Conservation (phyloP, 495 filamentous ascomycete genomes). For the Penicillium goetzii region DNA sequence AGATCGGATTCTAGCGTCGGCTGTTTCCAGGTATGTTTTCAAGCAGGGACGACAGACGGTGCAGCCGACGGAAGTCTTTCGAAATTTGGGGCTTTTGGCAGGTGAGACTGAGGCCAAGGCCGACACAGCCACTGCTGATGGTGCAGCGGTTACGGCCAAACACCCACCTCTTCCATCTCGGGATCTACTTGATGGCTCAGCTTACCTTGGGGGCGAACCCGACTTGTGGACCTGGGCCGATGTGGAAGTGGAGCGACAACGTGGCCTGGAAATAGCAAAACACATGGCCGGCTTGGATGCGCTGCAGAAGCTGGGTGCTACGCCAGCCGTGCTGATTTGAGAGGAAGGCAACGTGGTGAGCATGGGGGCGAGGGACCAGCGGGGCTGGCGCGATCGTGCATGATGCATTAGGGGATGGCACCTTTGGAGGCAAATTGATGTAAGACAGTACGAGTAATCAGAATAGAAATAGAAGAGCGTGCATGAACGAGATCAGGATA, state of each 20-base stretch:
- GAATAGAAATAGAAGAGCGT: no score
- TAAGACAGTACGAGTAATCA: no score
- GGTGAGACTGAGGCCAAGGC: neutral
- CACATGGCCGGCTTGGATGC: constrained; percentile 1
- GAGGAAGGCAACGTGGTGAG: no score
- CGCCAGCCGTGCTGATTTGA: no score
- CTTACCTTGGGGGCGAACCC: neutral
- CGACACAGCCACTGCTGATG: no score
- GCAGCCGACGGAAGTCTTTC: constrained; percentile 61
- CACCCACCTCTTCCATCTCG: neutral
- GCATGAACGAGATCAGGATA: no score
- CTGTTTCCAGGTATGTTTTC: constrained; percentile 68
- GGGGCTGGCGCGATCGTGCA: no score
- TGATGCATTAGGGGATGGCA: no score
- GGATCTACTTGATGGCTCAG: neutral
- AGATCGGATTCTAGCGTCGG: constrained; percentile 21
- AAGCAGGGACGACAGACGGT: constrained; percentile 74
- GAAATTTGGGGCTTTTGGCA: constrained; percentile 5
- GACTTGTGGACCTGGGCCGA: constrained; percentile 9
- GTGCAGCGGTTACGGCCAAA: no score
- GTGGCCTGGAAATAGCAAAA: constrained; percentile 9
- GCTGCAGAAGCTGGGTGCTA: neutral
- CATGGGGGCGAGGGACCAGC: no score
- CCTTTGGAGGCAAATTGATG: no score
- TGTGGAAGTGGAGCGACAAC: constrained; percentile 14